Evolutionary conservation across 2,329 filamentous ascomycete genomes (phyloP), one percentile per base, ranked within the genome.

Genomic region (Ophiostoma sp.): DNA sequence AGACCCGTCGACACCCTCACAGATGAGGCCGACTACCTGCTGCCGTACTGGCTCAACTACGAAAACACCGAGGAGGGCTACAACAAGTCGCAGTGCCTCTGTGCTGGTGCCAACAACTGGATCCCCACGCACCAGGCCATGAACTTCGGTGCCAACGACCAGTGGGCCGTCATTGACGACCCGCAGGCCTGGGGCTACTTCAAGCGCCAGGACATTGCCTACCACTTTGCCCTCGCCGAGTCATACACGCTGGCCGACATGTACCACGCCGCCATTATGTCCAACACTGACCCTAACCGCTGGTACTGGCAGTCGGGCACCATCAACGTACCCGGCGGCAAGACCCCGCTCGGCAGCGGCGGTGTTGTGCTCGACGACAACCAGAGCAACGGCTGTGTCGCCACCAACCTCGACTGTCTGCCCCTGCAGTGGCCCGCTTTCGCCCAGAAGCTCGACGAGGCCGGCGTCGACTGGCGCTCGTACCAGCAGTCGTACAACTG

Each of bases 211-310:
- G 87, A 88, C 75, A 82, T 88, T 33, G 86, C 86, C 0, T 83
- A 87, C 45, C 87, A 88, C 48, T 88, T 85, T 77, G 83, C 84
- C 31, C 84, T 89, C 76, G 87, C 86, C 4, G 87, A 89, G 76
- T 85, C 82, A 8, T 88, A 85, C 83, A 88, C 86, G 0, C 78
- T 86, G 17, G 85, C 82, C 31, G 86, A 87, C 76, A 87, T 87
- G 84, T 87, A 87, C 75, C 84, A 78, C 52, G 83, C 86, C 76
- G 79, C 81, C 19, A 81, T 85, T 75, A 83, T 85, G 63, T 84
- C 83, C 3, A 82, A 84, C 2, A 87, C 86, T 0, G 85, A 85
- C 74, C 85, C 86, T 2, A 87, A 87, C 76, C 84, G 86, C 63
- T 78, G 77, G 77, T 77, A 75, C 73, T 78, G 77, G 77, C 77